Evolutionary conservation across 306 rosid species (phyloP), one percentile per base, ranked within the genome.

Genomic region (Nissolia schottii): DNA sequence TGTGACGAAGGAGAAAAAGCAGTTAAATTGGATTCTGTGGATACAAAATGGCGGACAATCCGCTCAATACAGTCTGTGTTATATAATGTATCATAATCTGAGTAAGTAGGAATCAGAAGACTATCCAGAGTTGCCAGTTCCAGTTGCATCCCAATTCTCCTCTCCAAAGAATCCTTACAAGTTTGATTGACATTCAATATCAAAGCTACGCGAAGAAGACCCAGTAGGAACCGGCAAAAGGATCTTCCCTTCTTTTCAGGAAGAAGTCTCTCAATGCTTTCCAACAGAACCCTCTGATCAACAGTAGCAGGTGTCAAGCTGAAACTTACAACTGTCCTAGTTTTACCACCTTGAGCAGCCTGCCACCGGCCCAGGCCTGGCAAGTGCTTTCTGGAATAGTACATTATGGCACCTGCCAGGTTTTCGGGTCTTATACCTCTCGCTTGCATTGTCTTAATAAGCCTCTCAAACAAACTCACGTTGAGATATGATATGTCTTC

Each of bases 311-410:
- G 92, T 1, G 89, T 83, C 79, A 90, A 79, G 77, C 96, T 87
- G 49, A 91, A 89, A 79, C 97, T 89, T 1, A 91, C 79, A 56
- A 93, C 89, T 53, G 90, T 85, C 77, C 91, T 77, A 28, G 91
- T 73, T 78, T 79, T 72, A 5, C 94, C 88, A 23, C 81, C 82
- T 75, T 83, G 90, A 74, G 87, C 81, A 49, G 91, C 88, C 74
- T 82, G 96, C 98, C 97, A 93, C 77, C 98, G 89, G 16, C 89
- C 88, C 1, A 93, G 78, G 73, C 98, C 98, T 0, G 98, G 98
- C 61, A 93, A 83, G 82, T 93, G 87, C 86, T 89, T 93, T 74
- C 89, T 89, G 19, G 94, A 81, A 80, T 93, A 93, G 74, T 87
- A 80, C 91, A 93, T 89, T 27, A 86, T 80, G 28, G 97, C 94